phyloP scores from a whole-genome alignment of 768 basidiomycete genomes.

The Paxillus involutus region DNA sequence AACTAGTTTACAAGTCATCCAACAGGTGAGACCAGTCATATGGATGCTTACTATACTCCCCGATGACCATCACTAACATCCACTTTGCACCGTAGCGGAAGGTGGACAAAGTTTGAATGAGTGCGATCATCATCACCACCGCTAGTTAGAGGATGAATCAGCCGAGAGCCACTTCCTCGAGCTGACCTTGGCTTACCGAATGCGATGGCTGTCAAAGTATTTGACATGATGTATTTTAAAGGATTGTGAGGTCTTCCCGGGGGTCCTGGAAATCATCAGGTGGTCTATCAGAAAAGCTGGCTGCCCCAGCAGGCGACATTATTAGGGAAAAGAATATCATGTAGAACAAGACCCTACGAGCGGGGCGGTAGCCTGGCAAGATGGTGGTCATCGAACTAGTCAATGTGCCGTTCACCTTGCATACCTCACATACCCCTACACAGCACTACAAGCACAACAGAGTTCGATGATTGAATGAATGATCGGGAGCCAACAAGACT shows the following conservation, averaged over 20 bases:
- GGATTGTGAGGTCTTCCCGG: conserved; percentile 51
- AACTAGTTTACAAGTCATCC: neutral
- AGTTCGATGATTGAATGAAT: no score
- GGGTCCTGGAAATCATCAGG: conserved; percentile 37
- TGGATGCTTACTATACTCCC: conserved; percentile 47
- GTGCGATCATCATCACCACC: conserved; percentile 38
- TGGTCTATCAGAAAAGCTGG: neutral
- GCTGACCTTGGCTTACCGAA: conserved; percentile 35
- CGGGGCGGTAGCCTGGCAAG: no score
- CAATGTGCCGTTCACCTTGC: no score
- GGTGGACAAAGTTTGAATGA: conserved; percentile 44
- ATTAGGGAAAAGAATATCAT: no score
- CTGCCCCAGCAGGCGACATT: no score
- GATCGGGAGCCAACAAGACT: no score
- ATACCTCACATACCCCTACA: no score
- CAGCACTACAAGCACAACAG: no score
- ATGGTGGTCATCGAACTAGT: no score
- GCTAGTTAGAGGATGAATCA: conserved; percentile 5
- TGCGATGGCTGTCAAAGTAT: conserved; percentile 50
- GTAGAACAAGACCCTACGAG: no score
- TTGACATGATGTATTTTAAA: conserved; percentile 54
- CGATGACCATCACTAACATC: conserved; percentile 63
- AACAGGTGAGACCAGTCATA: neutral
- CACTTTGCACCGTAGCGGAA: conserved; percentile 49
- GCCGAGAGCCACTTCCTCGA: no score